Percentiles rank a stretch among this genome's conserved stretches.
Conservation (phyloP, 2,329 filamentous ascomycete species). For the Capronia americana region DNA sequence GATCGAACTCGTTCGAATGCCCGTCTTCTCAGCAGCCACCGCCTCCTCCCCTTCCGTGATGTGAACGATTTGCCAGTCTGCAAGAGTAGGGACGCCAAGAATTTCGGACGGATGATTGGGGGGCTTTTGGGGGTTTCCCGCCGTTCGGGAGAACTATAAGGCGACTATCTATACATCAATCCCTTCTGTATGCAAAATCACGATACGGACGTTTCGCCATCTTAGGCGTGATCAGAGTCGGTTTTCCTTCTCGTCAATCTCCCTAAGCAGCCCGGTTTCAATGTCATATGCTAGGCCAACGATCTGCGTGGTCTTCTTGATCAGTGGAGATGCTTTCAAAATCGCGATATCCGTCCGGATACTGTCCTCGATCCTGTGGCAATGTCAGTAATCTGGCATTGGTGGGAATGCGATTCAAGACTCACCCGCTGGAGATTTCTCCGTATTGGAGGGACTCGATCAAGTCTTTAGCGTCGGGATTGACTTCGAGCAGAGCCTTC, state of each 20-base stretch:
- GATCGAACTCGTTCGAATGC: too few species aligned
- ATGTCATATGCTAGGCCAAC: slow-evolving; percentile 23
- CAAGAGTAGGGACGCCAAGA: too few species aligned
- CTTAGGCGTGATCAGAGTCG: neutral
- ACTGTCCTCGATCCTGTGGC: slow-evolving; percentile 21
- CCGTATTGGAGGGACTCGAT: slow-evolving; percentile 20
- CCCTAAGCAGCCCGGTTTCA: slow-evolving; percentile 18
- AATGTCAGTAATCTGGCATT: slow-evolving; percentile 6
- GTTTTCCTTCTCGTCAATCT: slow-evolving; percentile 4
- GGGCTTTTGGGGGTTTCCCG: too few species aligned
- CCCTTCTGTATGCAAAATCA: too few species aligned
- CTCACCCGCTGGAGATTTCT: slow-evolving; percentile 18
- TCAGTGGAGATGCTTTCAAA: slow-evolving; percentile 23
- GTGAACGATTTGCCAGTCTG: too few species aligned
- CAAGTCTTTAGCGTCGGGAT: slow-evolving; percentile 13
- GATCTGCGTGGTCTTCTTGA: slow-evolving; percentile 24
- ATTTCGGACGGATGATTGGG: too few species aligned
- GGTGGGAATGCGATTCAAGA: neutral
- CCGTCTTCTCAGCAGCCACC: too few species aligned
- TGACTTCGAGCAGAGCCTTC: slow-evolving; percentile 17
- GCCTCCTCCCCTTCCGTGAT: too few species aligned
- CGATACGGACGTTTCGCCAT: too few species aligned
- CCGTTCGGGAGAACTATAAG: too few species aligned
- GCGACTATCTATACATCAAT: too few species aligned
- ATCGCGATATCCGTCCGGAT: slow-evolving; percentile 20